Conservation (phyloP, 2,329 filamentous ascomycete species). For the Fusarium vanettenii region DNA sequence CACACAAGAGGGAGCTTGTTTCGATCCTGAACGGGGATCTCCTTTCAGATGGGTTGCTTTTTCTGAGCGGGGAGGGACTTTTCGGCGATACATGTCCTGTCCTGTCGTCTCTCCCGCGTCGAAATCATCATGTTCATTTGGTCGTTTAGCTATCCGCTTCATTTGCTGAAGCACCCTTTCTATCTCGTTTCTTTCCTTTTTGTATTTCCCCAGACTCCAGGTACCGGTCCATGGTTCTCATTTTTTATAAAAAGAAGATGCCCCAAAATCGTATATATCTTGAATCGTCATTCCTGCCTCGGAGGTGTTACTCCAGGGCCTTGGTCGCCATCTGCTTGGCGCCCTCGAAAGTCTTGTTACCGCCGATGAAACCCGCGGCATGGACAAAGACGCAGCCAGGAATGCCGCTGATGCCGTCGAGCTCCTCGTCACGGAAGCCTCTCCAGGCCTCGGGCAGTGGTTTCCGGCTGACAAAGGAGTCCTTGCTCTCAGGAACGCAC, state of each 20-base stretch:
- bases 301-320: constrained; percentile 67
- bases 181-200: constrained; percentile 16
- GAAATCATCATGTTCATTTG: constrained; percentile 39
- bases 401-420: constrained; percentile 78
- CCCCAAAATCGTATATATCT: constrained; percentile 1
- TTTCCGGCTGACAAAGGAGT: constrained; percentile 92
- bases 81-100: constrained; percentile 2
- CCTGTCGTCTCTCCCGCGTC: constrained; percentile 21
- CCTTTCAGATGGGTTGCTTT: constrained; percentile 19
- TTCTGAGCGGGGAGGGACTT: constrained; percentile 10
- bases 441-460: constrained; percentile 92
- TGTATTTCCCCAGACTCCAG: constrained; percentile 9
- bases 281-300: constrained; percentile 2
- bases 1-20: constrained; percentile 33
- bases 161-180: constrained; percentile 28
- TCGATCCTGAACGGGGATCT: constrained; percentile 37
- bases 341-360: constrained; percentile 91
- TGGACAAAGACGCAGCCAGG: constrained; percentile 91
- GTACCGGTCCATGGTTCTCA: constrained; percentile 7
- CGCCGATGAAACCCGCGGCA: constrained; percentile 94
- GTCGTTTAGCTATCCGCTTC: constrained; percentile 37
- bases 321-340: constrained; percentile 86
- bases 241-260: background rate
- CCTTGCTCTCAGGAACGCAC: constrained; percentile 84
- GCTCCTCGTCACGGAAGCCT: constrained; percentile 86